Base-by-base conservation (phyloP, 2,329 filamentous ascomycete genomes). In the Magnaporthiopsis incrustans region DNA sequence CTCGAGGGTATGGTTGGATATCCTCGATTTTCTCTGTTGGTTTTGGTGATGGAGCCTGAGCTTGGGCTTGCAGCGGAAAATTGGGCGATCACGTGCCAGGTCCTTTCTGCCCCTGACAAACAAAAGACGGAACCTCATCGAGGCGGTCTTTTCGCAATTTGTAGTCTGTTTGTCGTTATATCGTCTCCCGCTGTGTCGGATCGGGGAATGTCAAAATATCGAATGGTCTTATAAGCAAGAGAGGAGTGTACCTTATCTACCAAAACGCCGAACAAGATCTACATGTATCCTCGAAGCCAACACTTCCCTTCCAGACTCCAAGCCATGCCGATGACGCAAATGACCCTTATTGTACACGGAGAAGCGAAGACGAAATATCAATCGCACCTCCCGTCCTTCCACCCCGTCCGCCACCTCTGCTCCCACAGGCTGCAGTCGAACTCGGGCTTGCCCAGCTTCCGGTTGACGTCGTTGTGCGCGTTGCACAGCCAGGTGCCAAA, bases 341-440 rank as follows among this genome's bases (percentile, higher is more conserved):
- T 6, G 2, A 10, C 4, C 5, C 10, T 25, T 53, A 3, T 53
- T 53, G 8, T 53, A 53, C 44, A 53, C 30, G 7, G 30, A 30
- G 7, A 6, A 6, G 4, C 30, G n/a, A n/a, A 10, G 18, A 2
- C 44, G 44, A 25, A 25, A 22, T 11, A n/a, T 53, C 60, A 86
- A 67, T 85, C 85, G 69, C 85, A 88, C 3, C 83, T 79, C 35
- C 85, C 85, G 71, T 88, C 88, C 73, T 85, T 86, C 89, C 90
- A 97, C 0, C 95, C 95, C 1, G 90, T 95, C 77, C 90, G 83
- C 95, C 95, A 99, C 74, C 95, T 85, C 81, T 98, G 91, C 75
- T 97, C 88, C 94, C 95, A 98, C 71, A 81, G 85, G 64, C 80
- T 81, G 78, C 95, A 99, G 81, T 99, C 92, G 77, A 99, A 99